Percentiles rank a stretch among this genome's conserved stretches.
These are phyloP conservation scores for Zopfochytrium polystomum DNA, from an alignment of 371 early-diverging fungal genomes.

Conservation along the genomic window DNA sequence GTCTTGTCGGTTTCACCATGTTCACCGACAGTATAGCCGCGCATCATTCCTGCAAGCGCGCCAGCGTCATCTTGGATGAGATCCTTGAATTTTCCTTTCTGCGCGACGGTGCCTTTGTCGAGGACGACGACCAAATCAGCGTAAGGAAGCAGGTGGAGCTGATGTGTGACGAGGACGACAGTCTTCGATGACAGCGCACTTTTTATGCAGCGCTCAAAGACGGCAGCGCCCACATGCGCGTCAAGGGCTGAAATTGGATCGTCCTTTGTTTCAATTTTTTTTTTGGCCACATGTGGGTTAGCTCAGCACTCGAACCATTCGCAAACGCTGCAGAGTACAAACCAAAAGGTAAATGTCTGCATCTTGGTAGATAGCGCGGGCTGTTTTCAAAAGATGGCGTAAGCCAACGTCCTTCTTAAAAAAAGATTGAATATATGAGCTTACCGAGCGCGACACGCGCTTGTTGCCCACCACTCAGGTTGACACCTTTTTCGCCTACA, in stretches of 20 bases:
- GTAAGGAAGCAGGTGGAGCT: constrained; percentile 26
- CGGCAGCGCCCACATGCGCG: no score
- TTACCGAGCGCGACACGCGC: constrained; percentile 25
- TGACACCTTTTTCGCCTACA: constrained; percentile 49
- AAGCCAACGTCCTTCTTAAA: no score
- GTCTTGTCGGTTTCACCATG: neutral
- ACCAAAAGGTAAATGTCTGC: no score
- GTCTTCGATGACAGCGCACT: constrained; percentile 42
- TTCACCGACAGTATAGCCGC: constrained; percentile 4
- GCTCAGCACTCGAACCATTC: no score
- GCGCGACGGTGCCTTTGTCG: constrained; percentile 33
- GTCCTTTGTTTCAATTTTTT: no score
- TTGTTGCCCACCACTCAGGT: no score
- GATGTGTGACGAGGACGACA: constrained; percentile 36
- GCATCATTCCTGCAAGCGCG: constrained; percentile 27
- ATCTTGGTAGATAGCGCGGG: no score
- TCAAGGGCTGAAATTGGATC: constrained; percentile 82
- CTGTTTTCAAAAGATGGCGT: no score
- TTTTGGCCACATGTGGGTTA: no score
- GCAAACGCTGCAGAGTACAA: no score
- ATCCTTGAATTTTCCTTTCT: constrained; percentile 35
- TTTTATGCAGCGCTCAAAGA: constrained; percentile 42
- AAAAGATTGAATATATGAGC: constrained; percentile 13
- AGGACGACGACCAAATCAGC: constrained; percentile 42
- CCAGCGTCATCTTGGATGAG: constrained; percentile 27